Percentiles rank a stretch among this genome's conserved stretches.
phyloP scores from a whole-genome alignment of 2,329 filamentous ascomycete species.

The Cordyceps farinosa region DNA sequence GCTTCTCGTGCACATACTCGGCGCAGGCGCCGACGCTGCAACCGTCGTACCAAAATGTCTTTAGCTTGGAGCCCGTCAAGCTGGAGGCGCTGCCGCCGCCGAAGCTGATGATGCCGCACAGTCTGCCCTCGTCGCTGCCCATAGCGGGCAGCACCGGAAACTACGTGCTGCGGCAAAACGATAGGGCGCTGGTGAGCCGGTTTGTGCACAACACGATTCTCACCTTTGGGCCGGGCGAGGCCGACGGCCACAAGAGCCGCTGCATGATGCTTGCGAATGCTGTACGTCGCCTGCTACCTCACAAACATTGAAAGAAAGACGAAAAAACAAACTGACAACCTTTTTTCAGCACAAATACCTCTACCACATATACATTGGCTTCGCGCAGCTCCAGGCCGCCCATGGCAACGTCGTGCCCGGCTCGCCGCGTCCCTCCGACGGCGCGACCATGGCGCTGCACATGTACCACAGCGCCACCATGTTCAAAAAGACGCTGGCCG shows the following conservation, averaged over 20 bases:
- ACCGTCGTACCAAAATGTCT: slow-evolving; percentile 9
- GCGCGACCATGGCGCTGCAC: slow-evolving; percentile 16
- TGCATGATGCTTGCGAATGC: slow-evolving; percentile 7
- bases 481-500: slow-evolving; percentile 39
- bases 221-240: slow-evolving; percentile 1
- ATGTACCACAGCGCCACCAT: slow-evolving; percentile 39
- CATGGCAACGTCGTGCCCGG: slow-evolving; percentile 1
- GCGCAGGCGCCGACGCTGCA: not conserved
- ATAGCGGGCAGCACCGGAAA: not conserved
- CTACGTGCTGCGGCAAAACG: slow-evolving; percentile 6
- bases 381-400: slow-evolving; percentile 7
- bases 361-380: slow-evolving; percentile 12
- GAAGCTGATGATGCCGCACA: not conserved
- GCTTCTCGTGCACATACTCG: slow-evolving; percentile 8
- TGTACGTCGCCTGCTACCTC: not conserved
- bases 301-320: not conserved
- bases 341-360: slow-evolving; percentile 4
- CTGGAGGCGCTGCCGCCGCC: not conserved
- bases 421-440: not conserved
- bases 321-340: not conserved
- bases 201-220: slow-evolving; percentile 10
- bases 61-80: not conserved
- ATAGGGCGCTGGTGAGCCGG: slow-evolving; percentile 8
- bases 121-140: not conserved
- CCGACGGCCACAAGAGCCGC: not conserved